phyloP scores from a whole-genome alignment of 176 grass and related monocot genomes.

The Pontederia crassipes region DNA sequence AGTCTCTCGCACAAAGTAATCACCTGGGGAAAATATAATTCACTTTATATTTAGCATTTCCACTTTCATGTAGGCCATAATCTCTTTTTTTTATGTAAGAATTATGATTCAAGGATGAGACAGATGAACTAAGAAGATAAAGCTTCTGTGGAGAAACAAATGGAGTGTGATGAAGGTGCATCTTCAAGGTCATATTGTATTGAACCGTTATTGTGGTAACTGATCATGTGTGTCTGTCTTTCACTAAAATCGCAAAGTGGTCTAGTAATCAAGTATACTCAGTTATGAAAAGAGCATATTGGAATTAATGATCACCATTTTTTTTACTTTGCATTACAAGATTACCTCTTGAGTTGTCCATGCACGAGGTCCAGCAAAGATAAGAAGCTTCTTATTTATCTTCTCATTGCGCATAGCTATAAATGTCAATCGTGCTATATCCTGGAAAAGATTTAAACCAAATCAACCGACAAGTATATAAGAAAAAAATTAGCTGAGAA shows the following conservation, averaged over 20 bases:
- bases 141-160: too few relatives aligned
- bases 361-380: constrained; percentile 91
- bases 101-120: too few relatives aligned
- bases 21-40: constrained; percentile 32
- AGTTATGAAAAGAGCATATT: too few relatives aligned
- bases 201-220: too few relatives aligned
- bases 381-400: constrained; percentile 56
- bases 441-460: constrained; percentile 29
- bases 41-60: background rate
- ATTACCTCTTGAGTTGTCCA: constrained; percentile 99
- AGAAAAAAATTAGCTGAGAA: background rate
- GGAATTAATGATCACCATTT: too few relatives aligned
- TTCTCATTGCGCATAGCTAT: constrained; percentile 84
- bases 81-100: background rate
- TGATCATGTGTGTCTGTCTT: too few relatives aligned
- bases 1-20: constrained; percentile 93
- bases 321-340: background rate
- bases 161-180: too few relatives aligned
- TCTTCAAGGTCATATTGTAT: too few relatives aligned
- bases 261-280: too few relatives aligned
- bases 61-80: background rate
- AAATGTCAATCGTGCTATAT: constrained; percentile 83
- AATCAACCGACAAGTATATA: constrained; percentile 10
- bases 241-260: too few relatives aligned
- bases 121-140: too few relatives aligned